A percentile compares a stretch with the other conserved stretches of the same genome.
phyloP scores from a whole-genome alignment of 2,329 filamentous ascomycete genomes.

The Stemphylium lycopersici region DNA sequence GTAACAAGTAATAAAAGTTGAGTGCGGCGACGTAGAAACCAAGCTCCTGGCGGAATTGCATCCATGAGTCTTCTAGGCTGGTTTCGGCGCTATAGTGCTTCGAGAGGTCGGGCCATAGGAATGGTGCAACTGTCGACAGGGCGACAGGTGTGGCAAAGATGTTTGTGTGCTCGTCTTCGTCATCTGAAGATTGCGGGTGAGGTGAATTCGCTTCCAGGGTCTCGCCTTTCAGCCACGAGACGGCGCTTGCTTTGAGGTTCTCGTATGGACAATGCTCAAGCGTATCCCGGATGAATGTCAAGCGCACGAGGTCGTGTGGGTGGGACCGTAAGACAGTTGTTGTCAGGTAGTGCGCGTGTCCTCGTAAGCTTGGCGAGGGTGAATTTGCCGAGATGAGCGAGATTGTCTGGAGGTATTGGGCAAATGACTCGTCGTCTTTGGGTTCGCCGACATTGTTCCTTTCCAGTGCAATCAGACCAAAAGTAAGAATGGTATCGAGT shows the following conservation, averaged over 20 bases:
- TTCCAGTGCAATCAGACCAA: slow-evolving; percentile 59
- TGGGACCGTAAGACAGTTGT: slow-evolving; percentile 60
- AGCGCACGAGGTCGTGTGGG: slow-evolving; percentile 57
- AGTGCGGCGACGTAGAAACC: slow-evolving; percentile 62
- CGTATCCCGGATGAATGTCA: slow-evolving; percentile 62
- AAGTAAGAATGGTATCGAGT: slow-evolving; percentile 60
- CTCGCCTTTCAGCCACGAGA: slow-evolving; percentile 67
- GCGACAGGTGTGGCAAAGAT: slow-evolving; percentile 58
- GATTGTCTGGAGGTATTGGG: slow-evolving; percentile 57
- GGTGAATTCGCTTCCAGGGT: slow-evolving; percentile 56
- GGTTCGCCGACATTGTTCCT: slow-evolving; percentile 54
- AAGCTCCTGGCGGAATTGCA: slow-evolving; percentile 59
- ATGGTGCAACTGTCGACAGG: slow-evolving; percentile 56
- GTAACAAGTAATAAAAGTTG: slow-evolving; percentile 64
- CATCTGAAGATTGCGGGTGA: slow-evolving; percentile 10
- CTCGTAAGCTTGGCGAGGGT: slow-evolving; percentile 54
- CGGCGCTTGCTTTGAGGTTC: slow-evolving; percentile 62
- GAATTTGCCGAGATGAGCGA: slow-evolving; percentile 58
- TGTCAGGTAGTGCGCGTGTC: slow-evolving; percentile 57
- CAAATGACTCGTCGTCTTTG: slow-evolving; percentile 58
- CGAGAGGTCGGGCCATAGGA: slow-evolving; percentile 59
- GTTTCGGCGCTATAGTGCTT: slow-evolving; percentile 43
- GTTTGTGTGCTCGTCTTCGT: slow-evolving; percentile 23
- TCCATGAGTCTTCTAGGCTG: slow-evolving; percentile 41
- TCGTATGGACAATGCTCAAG: slow-evolving; percentile 61